Evolutionary conservation across 176 grass and related monocot genomes (phyloP).

Genomic region (Saccharum officinarum): DNA sequence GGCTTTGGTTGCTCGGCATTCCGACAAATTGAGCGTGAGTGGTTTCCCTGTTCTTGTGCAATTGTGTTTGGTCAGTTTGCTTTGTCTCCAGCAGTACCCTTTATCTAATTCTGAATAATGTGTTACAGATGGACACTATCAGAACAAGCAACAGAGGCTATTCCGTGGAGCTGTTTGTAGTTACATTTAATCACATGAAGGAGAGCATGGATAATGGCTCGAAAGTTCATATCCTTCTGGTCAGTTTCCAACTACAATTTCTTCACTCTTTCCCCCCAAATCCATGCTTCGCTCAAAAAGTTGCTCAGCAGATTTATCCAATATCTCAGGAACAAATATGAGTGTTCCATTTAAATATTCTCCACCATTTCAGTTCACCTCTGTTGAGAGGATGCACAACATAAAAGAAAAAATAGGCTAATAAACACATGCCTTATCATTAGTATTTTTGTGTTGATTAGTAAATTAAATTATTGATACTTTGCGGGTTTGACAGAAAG

Average conservation of each 20-base stretch:
- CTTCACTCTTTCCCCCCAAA: background rate
- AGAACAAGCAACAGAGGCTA: slow-evolving; percentile 71
- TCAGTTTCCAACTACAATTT: slow-evolving; percentile 43
- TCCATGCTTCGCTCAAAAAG: background rate
- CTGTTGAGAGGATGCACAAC: background rate
- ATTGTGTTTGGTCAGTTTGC: background rate
- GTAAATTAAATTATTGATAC: slow-evolving; percentile 51
- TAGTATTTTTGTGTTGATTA: background rate
- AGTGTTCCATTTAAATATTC: background rate
- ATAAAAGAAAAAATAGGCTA: background rate
- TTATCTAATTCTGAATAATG: background rate
- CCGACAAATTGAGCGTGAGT: slow-evolving; percentile 74
- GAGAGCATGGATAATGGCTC: slow-evolving; percentile 45
- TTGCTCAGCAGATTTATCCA: background rate
- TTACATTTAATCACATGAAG: slow-evolving; percentile 73
- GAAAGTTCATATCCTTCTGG: slow-evolving; percentile 84
- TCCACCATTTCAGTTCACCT: background rate
- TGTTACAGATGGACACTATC: slow-evolving; percentile 72
- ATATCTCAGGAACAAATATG: background rate
- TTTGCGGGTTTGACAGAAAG: slow-evolving; percentile 86
- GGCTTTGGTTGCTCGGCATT: slow-evolving; percentile 60
- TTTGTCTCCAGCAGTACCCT: background rate
- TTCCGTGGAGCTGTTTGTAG: slow-evolving; percentile 61
- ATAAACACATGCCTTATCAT: background rate
- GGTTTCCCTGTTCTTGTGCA: background rate